Evolutionary conservation across 2,329 filamentous ascomycete genomes (phyloP).

Genomic region (Stachybotrys echinatus): DNA sequence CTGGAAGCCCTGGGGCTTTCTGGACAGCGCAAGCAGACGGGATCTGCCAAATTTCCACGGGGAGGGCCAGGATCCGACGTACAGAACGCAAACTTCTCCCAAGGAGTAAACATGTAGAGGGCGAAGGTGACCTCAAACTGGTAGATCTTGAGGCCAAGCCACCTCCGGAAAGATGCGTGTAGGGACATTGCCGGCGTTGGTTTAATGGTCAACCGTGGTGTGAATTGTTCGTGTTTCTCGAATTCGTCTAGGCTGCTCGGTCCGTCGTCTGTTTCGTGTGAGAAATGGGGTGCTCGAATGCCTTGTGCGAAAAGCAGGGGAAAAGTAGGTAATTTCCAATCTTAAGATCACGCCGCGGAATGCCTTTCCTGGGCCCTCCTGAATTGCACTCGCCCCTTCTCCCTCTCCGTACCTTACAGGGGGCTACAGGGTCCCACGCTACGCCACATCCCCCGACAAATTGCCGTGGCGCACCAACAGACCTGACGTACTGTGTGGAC

Average conservation of each 20-base stretch:
- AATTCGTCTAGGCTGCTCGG: not conserved
- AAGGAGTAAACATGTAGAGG: constrained; percentile 94
- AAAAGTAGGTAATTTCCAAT: not conserved
- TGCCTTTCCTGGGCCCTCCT: not conserved
- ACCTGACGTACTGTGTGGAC: not conserved
- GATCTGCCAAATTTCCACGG: no score
- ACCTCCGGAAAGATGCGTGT: constrained; percentile 61
- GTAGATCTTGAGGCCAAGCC: constrained; percentile 93
- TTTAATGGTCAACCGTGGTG: no score
- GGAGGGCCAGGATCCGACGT: constrained; percentile 31
- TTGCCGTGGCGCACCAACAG: not conserved
- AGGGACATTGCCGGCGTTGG: constrained; percentile 20
- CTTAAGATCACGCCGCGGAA: not conserved
- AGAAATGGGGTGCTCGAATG: not conserved
- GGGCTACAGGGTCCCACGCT: not conserved
- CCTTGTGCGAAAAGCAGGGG: not conserved
- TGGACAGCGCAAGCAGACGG: no score
- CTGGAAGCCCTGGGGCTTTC: not conserved
- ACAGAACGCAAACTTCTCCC: constrained; percentile 98
- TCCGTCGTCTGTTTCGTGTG: not conserved
- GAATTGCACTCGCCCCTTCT: not conserved
- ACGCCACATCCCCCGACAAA: not conserved
- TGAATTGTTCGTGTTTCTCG: not conserved
- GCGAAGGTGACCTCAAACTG: constrained; percentile 97
- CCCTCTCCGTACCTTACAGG: not conserved